Percentiles rank a stretch among this genome's conserved stretches.
Evolutionary conservation across 73 alveolate species (phyloP).

Genomic region (Symbiodinium natans): DNA sequence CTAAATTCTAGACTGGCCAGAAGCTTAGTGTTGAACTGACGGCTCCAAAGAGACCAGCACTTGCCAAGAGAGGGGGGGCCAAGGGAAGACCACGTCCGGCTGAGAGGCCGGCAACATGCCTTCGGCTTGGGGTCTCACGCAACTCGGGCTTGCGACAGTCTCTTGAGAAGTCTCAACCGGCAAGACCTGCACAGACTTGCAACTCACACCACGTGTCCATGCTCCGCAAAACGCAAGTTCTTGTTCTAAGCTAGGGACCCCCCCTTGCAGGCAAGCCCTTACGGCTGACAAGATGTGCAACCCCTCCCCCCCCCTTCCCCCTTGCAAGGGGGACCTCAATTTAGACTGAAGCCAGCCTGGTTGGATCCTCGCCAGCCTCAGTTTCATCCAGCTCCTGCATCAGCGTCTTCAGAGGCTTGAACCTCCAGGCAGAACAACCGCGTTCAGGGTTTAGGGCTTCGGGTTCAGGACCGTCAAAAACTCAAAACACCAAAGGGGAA

Average conservation of each 20-base stretch:
- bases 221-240: too few species aligned
- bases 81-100: background rate
- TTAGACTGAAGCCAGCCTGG: background rate
- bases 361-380: slow-evolving; percentile 12
- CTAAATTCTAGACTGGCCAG: background rate
- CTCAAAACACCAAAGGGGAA: background rate
- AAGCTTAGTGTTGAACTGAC: background rate
- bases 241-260: too few species aligned
- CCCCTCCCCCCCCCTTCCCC: too few species aligned
- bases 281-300: too few species aligned
- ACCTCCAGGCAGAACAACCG: slow-evolving; percentile 14
- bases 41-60: background rate
- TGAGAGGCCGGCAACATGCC: background rate
- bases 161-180: slow-evolving; percentile 37
- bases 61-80: background rate
- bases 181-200: slow-evolving; percentile 27
- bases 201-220: too few species aligned
- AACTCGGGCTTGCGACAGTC: slow-evolving; percentile 49
- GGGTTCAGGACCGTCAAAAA: background rate
- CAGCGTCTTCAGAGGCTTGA: slow-evolving; percentile 57
- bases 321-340: too few species aligned
- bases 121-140: background rate
- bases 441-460: too few species aligned
- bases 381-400: slow-evolving; percentile 47
- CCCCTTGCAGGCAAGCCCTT: too few species aligned